These are phyloP conservation scores for Mucor plumbeus DNA, from an alignment of 371 early-diverging fungal species.

Conservation along the genomic window DNA sequence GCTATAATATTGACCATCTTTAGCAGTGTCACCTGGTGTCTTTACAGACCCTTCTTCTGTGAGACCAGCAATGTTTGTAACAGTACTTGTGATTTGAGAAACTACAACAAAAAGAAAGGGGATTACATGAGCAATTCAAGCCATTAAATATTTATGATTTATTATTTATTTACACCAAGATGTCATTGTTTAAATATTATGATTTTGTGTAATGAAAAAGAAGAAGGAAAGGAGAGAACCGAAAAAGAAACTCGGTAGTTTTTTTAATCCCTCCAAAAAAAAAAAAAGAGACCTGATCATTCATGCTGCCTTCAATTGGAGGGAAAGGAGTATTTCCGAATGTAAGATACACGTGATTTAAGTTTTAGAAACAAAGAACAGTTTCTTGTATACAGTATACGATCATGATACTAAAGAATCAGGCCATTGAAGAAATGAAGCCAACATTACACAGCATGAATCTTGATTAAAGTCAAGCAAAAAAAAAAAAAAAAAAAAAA, in stretches of 20 bases:
- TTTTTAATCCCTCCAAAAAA: neutral
- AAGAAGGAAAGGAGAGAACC: neutral
- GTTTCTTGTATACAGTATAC: neutral
- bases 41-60: conserved; percentile 42
- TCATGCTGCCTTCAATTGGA: conserved; percentile 4
- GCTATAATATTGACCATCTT: conserved; percentile 61
- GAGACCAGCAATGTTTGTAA: conserved; percentile 51
- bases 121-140: neutral
- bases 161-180: neutral
- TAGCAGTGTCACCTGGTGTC: conserved; percentile 61
- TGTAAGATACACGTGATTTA: neutral
- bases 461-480: neutral
- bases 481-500: too few species aligned
- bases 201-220: conserved; percentile 4
- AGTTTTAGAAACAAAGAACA: neutral
- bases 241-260: neutral
- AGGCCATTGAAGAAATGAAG: neutral
- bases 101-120: conserved; percentile 31
- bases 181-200: neutral
- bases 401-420: too few species aligned
- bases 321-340: conserved; percentile 5
- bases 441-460: neutral
- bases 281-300: conserved; percentile 9
- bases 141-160: neutral
- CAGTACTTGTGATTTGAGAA: conserved; percentile 55